These are phyloP conservation scores for Chlamydomonas incerta DNA, from an alignment of 139 green algal genomes.

Conservation along the genomic window DNA sequence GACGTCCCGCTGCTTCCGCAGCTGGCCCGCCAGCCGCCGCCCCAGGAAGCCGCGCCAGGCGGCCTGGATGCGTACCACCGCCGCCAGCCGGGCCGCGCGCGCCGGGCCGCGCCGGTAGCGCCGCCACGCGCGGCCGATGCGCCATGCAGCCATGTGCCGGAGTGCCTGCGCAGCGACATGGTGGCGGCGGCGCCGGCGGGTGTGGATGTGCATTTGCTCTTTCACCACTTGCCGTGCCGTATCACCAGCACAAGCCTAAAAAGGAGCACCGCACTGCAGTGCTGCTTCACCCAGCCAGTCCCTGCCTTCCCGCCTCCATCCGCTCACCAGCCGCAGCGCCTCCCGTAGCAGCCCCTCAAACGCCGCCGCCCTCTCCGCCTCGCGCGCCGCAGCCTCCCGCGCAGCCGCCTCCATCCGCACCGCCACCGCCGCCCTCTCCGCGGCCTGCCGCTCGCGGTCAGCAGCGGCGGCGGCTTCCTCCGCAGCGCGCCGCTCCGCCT, in stretches of 20 bases:
- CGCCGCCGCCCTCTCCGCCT: background rate
- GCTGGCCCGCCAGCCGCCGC: background rate
- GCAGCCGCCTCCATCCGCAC: background rate
- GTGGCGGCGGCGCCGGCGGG: too few species aligned
- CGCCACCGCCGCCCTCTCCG: background rate
- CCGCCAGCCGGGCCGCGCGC: constrained; percentile 11
- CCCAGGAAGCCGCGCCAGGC: constrained; percentile 11
- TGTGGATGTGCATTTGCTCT: too few species aligned
- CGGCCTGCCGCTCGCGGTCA: background rate
- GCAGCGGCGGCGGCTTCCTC: background rate
- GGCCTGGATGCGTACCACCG: constrained; percentile 7
- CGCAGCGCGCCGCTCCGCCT: background rate
- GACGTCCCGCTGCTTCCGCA: background rate
- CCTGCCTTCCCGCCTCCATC: too few species aligned
- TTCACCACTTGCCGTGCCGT: too few species aligned
- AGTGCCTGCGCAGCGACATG: background rate
- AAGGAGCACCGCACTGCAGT: background rate
- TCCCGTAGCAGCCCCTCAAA: background rate
- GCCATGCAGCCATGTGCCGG: constrained; percentile 3
- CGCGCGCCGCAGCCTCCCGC: background rate
- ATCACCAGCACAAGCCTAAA: background rate
- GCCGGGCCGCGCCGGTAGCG: background rate
- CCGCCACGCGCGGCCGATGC: constrained; percentile 19
- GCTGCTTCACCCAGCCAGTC: too few species aligned
- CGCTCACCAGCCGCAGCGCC: background rate